phyloP scores from a whole-genome alignment of 2,329 filamentous ascomycete species.

The Talaromyces sp. region DNA sequence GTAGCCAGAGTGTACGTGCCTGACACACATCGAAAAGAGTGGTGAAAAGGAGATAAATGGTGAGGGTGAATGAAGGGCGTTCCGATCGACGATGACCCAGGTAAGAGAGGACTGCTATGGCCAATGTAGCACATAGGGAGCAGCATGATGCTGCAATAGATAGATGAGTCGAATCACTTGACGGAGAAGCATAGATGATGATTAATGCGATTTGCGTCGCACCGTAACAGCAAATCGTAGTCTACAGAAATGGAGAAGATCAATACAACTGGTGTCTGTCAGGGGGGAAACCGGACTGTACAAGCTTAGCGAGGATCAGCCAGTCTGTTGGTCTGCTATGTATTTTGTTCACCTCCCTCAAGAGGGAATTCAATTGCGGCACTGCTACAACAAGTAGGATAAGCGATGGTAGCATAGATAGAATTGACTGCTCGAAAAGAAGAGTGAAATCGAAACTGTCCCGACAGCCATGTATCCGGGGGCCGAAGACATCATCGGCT shows the following conservation, averaged over 20 bases:
- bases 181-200: conserved; percentile 3
- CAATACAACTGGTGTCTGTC: background rate
- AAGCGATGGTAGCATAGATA: conserved; percentile 25
- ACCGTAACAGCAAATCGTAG: conserved; percentile 6
- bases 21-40: conserved; percentile 42
- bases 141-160: conserved; percentile 11
- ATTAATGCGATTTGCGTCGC: conserved; percentile 5
- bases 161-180: background rate
- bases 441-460: conserved; percentile 31
- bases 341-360: conserved; percentile 3
- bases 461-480: conserved; percentile 14
- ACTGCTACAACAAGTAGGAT: conserved; percentile 21
- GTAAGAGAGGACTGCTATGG: conserved; percentile 7
- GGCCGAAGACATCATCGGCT: conserved; percentile 13
- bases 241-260: conserved; percentile 5
- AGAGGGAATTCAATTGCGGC: conserved; percentile 1
- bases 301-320: conserved; percentile 6
- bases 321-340: conserved; percentile 3
- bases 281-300: background rate
- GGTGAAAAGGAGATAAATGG: conserved; percentile 41
- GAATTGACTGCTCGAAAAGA: conserved; percentile 32
- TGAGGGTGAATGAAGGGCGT: conserved; percentile 27
- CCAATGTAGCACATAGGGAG: conserved; percentile 5
- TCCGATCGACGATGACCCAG: conserved; percentile 26
- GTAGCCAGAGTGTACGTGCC: conserved; percentile 37